A percentile compares a stretch with the other conserved stretches of the same genome.
Evolutionary conservation across 306 rosid species (phyloP).

Genomic region (Cicer bijugum): DNA sequence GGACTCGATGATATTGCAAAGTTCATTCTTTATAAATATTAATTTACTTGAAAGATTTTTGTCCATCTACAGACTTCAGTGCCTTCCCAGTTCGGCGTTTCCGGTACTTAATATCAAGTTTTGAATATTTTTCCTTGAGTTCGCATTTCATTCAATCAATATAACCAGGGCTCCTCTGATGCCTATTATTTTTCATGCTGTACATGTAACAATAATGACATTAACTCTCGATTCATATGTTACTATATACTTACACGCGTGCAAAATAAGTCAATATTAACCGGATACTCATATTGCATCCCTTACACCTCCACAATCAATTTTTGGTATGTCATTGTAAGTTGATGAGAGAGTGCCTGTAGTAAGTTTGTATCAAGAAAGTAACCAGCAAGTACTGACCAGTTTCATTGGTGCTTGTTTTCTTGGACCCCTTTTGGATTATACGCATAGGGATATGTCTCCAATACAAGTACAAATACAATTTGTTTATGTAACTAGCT

Average conservation of each 20-base stretch:
- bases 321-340: not conserved
- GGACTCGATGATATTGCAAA: constrained; percentile 73
- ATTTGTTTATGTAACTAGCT: too few species aligned
- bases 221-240: constrained; percentile 23
- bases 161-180: not conserved
- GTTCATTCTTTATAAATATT: constrained; percentile 70
- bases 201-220: constrained; percentile 27
- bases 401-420: too few species aligned
- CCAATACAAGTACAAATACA: too few species aligned
- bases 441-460: too few species aligned
- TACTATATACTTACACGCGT: not conserved
- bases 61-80: constrained; percentile 14
- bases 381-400: not conserved
- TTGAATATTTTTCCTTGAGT: constrained; percentile 22
- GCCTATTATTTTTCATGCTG: constrained; percentile 25
- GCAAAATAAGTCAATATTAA: constrained; percentile 19
- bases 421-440: too few species aligned
- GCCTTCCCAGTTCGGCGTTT: constrained; percentile 21
- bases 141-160: constrained; percentile 19
- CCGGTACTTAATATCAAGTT: constrained; percentile 37
- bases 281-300: not conserved
- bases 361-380: not conserved
- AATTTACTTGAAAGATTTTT: constrained; percentile 13
- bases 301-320: not conserved
- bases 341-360: not conserved